Conservation (phyloP, 2,329 filamentous ascomycete species). For the Purpureocillium lavendulum region DNA sequence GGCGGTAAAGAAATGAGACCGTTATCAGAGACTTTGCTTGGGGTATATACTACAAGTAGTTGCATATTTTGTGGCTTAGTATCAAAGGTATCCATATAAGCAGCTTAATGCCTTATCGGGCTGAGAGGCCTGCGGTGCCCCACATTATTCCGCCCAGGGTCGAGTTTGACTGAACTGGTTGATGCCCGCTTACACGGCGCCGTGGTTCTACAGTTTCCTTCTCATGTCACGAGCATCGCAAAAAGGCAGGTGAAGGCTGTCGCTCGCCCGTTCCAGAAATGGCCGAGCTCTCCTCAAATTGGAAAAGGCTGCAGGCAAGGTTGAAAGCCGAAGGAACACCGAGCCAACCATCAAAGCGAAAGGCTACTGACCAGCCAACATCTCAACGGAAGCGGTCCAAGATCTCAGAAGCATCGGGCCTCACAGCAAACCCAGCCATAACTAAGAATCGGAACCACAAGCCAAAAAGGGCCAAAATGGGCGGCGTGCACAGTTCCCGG, state of each 20-base stretch:
- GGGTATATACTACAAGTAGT: no score
- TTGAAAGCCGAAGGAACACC: conserved; percentile 38
- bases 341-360: conserved; percentile 20
- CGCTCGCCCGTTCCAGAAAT: conserved; percentile 12
- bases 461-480: conserved; percentile 35
- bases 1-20: background rate
- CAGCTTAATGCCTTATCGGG: no score
- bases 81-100: no score
- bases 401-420: conserved; percentile 17
- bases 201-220: no score
- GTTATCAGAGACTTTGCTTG: no score
- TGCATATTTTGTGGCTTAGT: no score
- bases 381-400: conserved; percentile 16
- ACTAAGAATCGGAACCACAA: conserved; percentile 4
- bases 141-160: no score
- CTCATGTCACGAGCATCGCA: no score
- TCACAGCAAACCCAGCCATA: conserved; percentile 1
- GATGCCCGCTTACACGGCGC: no score
- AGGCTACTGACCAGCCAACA: conserved; percentile 32
- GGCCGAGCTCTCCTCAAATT: conserved; percentile 57
- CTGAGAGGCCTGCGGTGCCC: no score
- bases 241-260: background rate
- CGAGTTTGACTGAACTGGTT: no score
- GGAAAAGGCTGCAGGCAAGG: conserved; percentile 67
- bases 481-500: conserved; percentile 43